These are phyloP conservation scores for Pinus albicaulis DNA, from an alignment of 75 land plant species.

Conservation along the genomic window DNA sequence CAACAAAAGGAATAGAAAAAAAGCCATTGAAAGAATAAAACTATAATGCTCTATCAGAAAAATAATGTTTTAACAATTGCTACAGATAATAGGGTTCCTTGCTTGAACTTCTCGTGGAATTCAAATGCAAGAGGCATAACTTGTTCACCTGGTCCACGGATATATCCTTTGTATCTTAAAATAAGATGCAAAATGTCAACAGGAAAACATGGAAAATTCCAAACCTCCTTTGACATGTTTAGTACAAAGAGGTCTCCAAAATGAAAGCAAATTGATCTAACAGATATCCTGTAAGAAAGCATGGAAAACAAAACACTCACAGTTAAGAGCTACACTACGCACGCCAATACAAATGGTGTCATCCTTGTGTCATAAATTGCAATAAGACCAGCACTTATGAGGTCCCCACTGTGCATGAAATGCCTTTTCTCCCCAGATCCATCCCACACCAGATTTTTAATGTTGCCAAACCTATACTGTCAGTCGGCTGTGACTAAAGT, in stretches of 20 bases:
- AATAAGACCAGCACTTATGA: slow-evolving; percentile 56
- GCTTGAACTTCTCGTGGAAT: slow-evolving; percentile 69
- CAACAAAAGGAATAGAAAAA: background rate
- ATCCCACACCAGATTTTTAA: slow-evolving; percentile 95
- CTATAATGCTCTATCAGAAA: background rate
- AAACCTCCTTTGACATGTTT: background rate
- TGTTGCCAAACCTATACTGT: slow-evolving; percentile 21
- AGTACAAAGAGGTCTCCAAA: no score
- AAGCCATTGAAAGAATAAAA: background rate
- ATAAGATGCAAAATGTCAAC: background rate
- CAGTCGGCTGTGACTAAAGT: background rate
- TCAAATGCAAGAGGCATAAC: slow-evolving; percentile 69
- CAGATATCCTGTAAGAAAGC: background rate
- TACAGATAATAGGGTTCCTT: slow-evolving; percentile 82
- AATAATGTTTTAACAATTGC: slow-evolving; percentile 26
- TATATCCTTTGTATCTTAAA: slow-evolving; percentile 57
- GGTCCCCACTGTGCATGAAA: slow-evolving; percentile 60
- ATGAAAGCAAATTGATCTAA: background rate
- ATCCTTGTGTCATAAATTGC: slow-evolving; percentile 77
- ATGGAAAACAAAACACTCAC: background rate
- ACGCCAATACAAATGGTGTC: slow-evolving; percentile 60
- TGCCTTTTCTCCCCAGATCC: slow-evolving; percentile 81
- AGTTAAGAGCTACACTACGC: slow-evolving; percentile 50
- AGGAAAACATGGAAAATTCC: background rate
- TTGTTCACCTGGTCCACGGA: slow-evolving; percentile 76